Base-by-base conservation (phyloP, 129 eudicot genomes). In the Calendula officinalis region DNA sequence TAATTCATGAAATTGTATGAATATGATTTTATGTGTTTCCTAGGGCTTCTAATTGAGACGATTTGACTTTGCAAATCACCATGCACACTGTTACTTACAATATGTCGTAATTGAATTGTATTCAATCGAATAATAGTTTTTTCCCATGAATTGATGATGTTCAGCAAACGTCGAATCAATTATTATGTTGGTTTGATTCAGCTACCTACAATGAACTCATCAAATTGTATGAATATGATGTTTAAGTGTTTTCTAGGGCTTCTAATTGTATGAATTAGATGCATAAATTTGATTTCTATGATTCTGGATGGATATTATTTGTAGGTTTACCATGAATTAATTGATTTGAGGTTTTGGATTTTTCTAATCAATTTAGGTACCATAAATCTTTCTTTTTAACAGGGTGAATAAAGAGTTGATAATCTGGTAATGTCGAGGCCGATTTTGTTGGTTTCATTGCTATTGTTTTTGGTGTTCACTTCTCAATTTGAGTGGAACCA, bases 401-500 rank as follows among this genome's bases (percentile, higher is more conserved):
- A 73, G 72, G 59, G 56, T 44, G 57, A 44, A 32, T 68, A 58
- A 6, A 36, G 66, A 16, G 27, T 49, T 33, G 43, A 36, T 49
- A 16, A 32, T 64, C 44, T 64, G 64, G 53, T 30, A 39, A 76
- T 76, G 81, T 76, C 81, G 62, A 76, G 76, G 62, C 71, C 81
- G 17, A 9, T 69, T 49, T 64, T 62, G 47, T 70, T 76, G 62
- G 76, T 69, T 46, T 76, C 76, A 1, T 48, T 76, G 67, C 62
- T 76, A 33, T 57, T 76, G 81, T 46, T 76, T 15, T 9, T 76
- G 67, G 71, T 69, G 22, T 76, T 76, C 47, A 69, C 76, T 55
- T 76, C 81, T 56, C 76, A 62, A 13, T 76, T 76, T 76, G 81
- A 76, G 16, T 76, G 81, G 81, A 76, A 76, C 38, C 81, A 76